Base-by-base conservation (phyloP, 768 basidiomycete genomes). In the Coprinopsis sp. region DNA sequence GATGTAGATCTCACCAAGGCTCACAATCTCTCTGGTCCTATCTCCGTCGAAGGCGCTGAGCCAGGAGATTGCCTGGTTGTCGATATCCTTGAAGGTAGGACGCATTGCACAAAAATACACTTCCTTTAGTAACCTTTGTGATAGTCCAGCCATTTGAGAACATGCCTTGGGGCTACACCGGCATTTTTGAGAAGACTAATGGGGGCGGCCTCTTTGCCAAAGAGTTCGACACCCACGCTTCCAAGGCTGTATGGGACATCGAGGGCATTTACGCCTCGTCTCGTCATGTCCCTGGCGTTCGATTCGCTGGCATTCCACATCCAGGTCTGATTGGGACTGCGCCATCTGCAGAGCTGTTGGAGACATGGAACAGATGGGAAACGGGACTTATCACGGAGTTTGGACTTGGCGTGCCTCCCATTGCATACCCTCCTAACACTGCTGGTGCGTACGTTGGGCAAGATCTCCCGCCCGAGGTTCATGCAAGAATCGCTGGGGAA, bases 121-220 rank as follows among this genome's bases (percentile, higher is more conserved):
- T 46, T 25, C 28, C 28, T 21, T 22, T n/a, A 41, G 11, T 41
- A 7, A 41, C 22, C 40, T 88, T 50, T 87, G 86, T 56, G 83
- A 87, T 52, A 84, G 84, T 84, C 42, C 69, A 65, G 28, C 78
- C 82, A 7, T 84, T 84, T 50, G 82, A 83, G 31, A 75, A 84
- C 58, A 83, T 84, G 84, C 84, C 84, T 0, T 90, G 85, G 87
- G 87, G 87, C 0, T 88, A 87, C 57, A 86, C 84, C 1, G 84
- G 84, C 14, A 84, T 88, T 50, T 87, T 87, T 56, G 84, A 87
- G 53, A 72, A 84, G 11, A 70, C 77, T 44, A 86, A 88, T 47
- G 85, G 84, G 2, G 84, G 84, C 11, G 84, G 82, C 6, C 66
- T 85, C 14, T 87, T 85, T 55, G 81, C 82, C 3, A 69, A 68